Evolutionary conservation across 352 stramenopile genomes (phyloP), one percentile per base, ranked within the genome.

Genomic region (Pythium aquatile): DNA sequence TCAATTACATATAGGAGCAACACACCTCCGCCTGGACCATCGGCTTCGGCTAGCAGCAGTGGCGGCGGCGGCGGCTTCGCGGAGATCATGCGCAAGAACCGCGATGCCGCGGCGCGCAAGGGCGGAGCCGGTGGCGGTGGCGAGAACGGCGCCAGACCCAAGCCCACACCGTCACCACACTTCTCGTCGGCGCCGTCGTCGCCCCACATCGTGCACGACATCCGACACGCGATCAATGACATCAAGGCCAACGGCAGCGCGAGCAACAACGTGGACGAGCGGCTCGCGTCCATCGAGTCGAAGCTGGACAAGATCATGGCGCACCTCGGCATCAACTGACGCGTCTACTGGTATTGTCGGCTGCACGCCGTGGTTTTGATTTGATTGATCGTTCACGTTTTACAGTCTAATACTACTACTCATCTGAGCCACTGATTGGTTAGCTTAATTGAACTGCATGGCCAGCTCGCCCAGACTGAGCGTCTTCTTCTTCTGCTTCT

Each of bases 231-330:
- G 10, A n/a, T 51, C 44, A 28, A 51, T n/a, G 44, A 51, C 44
- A 51, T 51, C 44, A 51, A 51, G 44, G 13, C 37, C 14, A n/a
- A 70, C 32, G 47, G 55, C 49, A 44, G 29, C 37, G 64, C 44
- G 0, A 48, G 29, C 11, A 65, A 62, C 33, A 68, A 58, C 5
- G 48, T 92, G 44, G 85, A 96, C 29, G 68, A 83, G 17, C 77
- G 88, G 17, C 75, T 97, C 37, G 72, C 72, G 30, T 68, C 83
- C 1, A 93, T 97, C 63, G 88, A 97, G 60, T 75, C 67, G 62
- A 97, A 97, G 51, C 79, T 97, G 37, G 85, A 97, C 79, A 95
- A 95, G 72, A 93, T 97, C 70, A 84, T 97, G 77, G 77, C 79
- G 29, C 84, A 95, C 55, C 70, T 97, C 10, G 85, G 85, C 56